Conservation (phyloP, 2,329 filamentous ascomycete species). For the Calonectria pseudoreteaudii region DNA sequence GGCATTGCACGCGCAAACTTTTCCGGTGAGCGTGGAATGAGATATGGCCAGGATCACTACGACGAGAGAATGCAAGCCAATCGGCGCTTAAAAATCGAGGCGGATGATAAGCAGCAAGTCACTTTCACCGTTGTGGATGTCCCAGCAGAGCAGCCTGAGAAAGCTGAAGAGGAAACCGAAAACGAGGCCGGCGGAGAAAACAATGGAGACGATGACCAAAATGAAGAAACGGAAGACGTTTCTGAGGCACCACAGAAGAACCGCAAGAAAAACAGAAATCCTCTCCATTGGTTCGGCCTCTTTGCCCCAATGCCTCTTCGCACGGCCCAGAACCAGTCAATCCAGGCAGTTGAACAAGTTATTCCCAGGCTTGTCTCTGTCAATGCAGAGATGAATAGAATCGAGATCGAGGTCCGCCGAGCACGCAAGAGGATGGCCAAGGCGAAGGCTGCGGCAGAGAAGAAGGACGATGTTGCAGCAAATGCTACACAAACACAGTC, state of each 20-base stretch:
- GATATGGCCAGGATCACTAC: conserved; percentile 78
- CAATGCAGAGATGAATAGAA: conserved; percentile 69
- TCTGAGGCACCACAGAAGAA: conserved; percentile 27
- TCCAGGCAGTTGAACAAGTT: conserved; percentile 66
- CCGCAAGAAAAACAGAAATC: conserved; percentile 47
- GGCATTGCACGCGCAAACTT: conserved; percentile 82
- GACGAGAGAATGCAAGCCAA: conserved; percentile 78
- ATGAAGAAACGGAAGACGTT: conserved; percentile 18
- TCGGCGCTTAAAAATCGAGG: conserved; percentile 52
- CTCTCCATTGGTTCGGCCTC: conserved; percentile 69
- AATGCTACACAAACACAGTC: conserved; percentile 6
- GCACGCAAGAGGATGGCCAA: conserved; percentile 67
- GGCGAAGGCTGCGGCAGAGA: conserved; percentile 52
- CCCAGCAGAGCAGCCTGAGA: conserved; percentile 15
- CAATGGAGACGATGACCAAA: conserved; percentile 17
- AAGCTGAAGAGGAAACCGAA: conserved; percentile 1
- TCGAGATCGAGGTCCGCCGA: conserved; percentile 77
- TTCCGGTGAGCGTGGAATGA: conserved; percentile 69
- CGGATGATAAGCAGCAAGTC: conserved; percentile 27
- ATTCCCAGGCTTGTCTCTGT: conserved; percentile 69
- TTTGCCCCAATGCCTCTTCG: conserved; percentile 65
- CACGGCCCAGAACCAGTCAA: conserved; percentile 70
- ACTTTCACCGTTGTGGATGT: conserved; percentile 33
- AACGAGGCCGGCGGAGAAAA: background rate
- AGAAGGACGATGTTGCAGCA: conserved; percentile 26